Percentiles rank a stretch among this genome's conserved stretches.
Conservation (phyloP, 768 basidiomycete species). For the Rhodotorula diobovata region DNA sequence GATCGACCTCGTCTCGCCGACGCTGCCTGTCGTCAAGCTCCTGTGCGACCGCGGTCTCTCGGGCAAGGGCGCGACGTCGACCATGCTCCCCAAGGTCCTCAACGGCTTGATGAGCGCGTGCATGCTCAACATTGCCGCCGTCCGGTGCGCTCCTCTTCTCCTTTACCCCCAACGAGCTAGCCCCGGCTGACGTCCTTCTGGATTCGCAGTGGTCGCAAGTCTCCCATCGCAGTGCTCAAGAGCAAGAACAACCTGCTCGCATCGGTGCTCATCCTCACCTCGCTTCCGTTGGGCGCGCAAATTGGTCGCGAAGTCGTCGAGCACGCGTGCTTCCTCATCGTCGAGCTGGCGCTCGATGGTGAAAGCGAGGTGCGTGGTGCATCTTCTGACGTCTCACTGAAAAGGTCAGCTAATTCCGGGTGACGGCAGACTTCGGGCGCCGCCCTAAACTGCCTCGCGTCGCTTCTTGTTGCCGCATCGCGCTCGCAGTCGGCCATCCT, state of each 20-base stretch:
- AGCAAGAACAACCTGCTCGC: conserved; percentile 85
- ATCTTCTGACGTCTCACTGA: not conserved
- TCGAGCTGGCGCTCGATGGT: conserved; percentile 67
- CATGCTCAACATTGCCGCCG: conserved; percentile 78
- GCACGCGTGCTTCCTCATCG: conserved; percentile 75
- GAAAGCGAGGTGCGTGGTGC: conserved; percentile 57
- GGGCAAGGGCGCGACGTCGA: conserved; percentile 49
- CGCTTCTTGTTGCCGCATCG: conserved; percentile 67
- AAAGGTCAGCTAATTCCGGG: not conserved
- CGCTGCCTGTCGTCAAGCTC: conserved; percentile 70
- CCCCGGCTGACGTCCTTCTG: not conserved
- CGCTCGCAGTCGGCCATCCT: conserved; percentile 54
- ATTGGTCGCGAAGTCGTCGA: conserved; percentile 72
- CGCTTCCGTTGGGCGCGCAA: conserved; percentile 62
- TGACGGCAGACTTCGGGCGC: conserved; percentile 64
- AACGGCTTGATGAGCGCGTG: conserved; percentile 67
- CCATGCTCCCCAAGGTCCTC: conserved; percentile 59
- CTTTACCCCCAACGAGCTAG: not conserved
- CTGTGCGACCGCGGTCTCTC: conserved; percentile 56
- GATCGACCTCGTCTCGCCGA: conserved; percentile 72
- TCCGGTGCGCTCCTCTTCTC: conserved; percentile 66
- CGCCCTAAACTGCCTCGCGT: conserved; percentile 84
- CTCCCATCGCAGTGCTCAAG: conserved; percentile 70
- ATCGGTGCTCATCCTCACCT: conserved; percentile 75
- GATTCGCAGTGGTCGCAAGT: conserved; percentile 67